phyloP scores from a whole-genome alignment of 2,329 filamentous ascomycete genomes.

The Penicillium brevicompactum region DNA sequence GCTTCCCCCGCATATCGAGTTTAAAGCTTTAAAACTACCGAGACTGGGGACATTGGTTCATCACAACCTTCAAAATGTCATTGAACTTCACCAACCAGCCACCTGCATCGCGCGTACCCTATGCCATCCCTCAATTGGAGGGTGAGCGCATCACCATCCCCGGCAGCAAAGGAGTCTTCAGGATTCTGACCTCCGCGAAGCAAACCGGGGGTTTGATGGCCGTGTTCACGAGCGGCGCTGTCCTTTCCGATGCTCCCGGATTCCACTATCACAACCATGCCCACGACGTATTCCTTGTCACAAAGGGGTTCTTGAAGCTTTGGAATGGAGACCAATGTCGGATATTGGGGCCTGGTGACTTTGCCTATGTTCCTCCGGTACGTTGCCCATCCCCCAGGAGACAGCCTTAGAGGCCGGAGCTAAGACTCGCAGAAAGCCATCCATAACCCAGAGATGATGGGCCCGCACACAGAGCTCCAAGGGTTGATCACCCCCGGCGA shows the following conservation, averaged over 20 bases:
- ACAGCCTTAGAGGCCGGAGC: background rate
- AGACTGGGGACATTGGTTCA: background rate
- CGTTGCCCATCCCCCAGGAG: slow-evolving; percentile 8
- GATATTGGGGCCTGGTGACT: slow-evolving; percentile 58
- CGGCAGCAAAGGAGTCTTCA: slow-evolving; percentile 54
- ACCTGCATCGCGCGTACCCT: slow-evolving; percentile 43
- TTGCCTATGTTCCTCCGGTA: slow-evolving; percentile 61
- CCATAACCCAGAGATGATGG: slow-evolving; percentile 59
- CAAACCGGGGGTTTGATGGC: slow-evolving; percentile 56
- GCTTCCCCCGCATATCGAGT: slow-evolving; percentile 16
- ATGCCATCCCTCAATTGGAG: slow-evolving; percentile 53
- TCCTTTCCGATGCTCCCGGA: slow-evolving; percentile 43
- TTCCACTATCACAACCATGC: slow-evolving; percentile 61
- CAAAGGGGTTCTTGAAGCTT: slow-evolving; percentile 58
- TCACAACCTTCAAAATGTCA: slow-evolving; percentile 21
- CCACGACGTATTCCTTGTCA: slow-evolving; percentile 60
- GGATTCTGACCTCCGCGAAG: slow-evolving; percentile 55
- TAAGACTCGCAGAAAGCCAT: slow-evolving; percentile 45
- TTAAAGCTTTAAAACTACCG: slow-evolving; percentile 6
- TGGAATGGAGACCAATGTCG: slow-evolving; percentile 61
- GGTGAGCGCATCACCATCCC: slow-evolving; percentile 57
- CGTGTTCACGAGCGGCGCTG: slow-evolving; percentile 54
- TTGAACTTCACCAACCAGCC: slow-evolving; percentile 34
- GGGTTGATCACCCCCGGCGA: slow-evolving; percentile 60
- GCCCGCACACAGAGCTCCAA: slow-evolving; percentile 57